Base-by-base conservation (phyloP, 345 rosid genomes). In the Passiflora organensis region DNA sequence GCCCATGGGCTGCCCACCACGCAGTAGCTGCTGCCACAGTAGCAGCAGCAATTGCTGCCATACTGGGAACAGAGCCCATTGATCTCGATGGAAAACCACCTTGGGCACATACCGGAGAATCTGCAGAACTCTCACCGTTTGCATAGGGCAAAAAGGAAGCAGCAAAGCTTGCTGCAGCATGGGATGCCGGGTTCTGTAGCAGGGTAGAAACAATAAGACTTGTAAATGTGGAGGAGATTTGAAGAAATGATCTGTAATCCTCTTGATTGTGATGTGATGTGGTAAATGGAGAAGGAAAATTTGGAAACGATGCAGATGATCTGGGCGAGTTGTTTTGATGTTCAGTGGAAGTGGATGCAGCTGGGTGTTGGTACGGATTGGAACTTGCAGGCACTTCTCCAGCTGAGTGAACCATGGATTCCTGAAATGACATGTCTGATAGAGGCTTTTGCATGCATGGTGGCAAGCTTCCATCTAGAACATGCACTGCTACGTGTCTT, bases 1-100 rank as follows among this genome's bases (percentile, higher is more conserved):
- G 54, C 32, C 96, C 97, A 55, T 91, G 89, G 51, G 97, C 89
- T 21, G 91, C 86, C 97, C 97, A 91, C 97, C 97, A 91, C 32
- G 97, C 95, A 66, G 86, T 79, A 62, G 97, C 97, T 68, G 97
- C 97, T 45, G 95, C 89, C 48, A 91, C 91, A 43, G 91, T 91
- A 52, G 97, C 86, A 64, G 86, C 91, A 48, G 85, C 95, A 67
- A 91, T 71, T 48, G 87, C 85, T 51, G 87, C 80, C 80, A 80
- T 64, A 73, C 80, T 70, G 16, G 94, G 79, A 58, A 73, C 70
- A 55, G 82, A 67, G 74, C 65, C 76, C 62, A 72, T 69, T 58
- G 71, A 86, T 48, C 68, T 52, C 49, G 78, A 58, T 60, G 67
- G 68, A 52, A 65, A 72, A 43, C 72, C 62, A 55, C 74, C 81